These are phyloP conservation scores for Hirschioporus abietinus DNA, from an alignment of 768 basidiomycete species.

Conservation along the genomic window DNA sequence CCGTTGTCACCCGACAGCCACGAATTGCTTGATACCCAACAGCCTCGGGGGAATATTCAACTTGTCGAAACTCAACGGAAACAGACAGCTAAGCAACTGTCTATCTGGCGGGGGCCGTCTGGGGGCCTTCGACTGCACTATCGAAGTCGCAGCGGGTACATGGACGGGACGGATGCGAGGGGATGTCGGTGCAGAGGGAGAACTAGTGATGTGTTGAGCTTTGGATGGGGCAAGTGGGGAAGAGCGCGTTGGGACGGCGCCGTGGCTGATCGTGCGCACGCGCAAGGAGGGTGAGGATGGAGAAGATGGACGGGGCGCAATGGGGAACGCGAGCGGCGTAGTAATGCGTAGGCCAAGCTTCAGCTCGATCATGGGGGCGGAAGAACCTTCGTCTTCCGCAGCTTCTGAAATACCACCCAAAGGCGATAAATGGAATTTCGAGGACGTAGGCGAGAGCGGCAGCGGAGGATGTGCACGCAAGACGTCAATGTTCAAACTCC, in stretches of 20 bases:
- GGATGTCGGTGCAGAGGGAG: neutral
- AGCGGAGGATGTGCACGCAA: neutral
- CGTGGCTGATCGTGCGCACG: neutral
- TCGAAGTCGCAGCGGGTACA: neutral
- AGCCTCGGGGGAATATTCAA: neutral
- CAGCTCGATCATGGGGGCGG: neutral
- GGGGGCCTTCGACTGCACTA: neutral
- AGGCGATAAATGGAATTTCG: neutral
- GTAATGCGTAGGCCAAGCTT: neutral
- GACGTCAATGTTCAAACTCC: neutral
- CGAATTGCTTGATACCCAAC: neutral
- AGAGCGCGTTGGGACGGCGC: neutral
- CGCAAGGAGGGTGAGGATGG: neutral
- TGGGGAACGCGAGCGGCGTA: neutral
- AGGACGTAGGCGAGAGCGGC: neutral
- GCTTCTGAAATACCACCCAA: constrained; percentile 4
- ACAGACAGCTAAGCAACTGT: neutral
- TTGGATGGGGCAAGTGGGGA: neutral
- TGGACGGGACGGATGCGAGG: neutral
- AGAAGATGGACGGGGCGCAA: neutral
- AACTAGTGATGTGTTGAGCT: neutral
- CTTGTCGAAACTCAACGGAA: neutral
- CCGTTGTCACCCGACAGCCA: too few relatives aligned
- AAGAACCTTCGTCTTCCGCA: constrained; percentile 22
- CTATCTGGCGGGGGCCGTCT: neutral